These are phyloP conservation scores for Erodium trifolium DNA, from an alignment of 441 rosid genomes.

Conservation along the genomic window DNA sequence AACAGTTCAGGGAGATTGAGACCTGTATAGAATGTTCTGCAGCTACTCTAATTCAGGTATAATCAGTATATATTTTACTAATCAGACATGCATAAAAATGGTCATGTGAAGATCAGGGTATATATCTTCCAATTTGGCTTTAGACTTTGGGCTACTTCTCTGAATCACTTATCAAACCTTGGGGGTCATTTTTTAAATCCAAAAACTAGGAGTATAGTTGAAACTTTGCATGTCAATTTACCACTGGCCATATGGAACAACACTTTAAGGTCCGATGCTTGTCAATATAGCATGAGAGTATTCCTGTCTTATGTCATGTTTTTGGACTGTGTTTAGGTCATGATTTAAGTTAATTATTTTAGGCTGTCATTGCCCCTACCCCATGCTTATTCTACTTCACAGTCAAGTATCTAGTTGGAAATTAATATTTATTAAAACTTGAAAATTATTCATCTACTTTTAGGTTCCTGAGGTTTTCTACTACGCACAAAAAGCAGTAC, in stretches of 20 bases:
- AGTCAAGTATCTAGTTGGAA: no score
- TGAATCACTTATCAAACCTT: neutral
- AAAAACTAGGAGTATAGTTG: neutral
- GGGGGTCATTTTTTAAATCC: neutral
- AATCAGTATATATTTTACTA: no score
- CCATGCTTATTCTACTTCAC: no score
- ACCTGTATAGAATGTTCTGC: conserved; percentile 77
- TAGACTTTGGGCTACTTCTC: neutral
- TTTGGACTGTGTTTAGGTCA: no score
- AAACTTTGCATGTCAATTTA: neutral
- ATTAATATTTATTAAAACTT: conserved; percentile 1
- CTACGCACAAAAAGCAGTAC: conserved; percentile 64
- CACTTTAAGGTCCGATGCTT: no score
- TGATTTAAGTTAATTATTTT: neutral
- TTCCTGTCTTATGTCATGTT: no score
- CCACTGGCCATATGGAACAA: neutral
- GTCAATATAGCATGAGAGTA: no score
- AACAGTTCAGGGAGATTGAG: conserved; percentile 65
- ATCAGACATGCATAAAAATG: neutral
- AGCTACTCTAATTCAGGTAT: conserved; percentile 49
- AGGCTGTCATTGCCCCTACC: neutral
- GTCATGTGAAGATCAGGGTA: neutral
- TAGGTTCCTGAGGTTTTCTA: conserved; percentile 74
- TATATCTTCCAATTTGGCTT: neutral
- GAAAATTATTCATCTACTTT: conserved; percentile 9